Percentiles rank a stretch among this genome's conserved stretches.
Evolutionary conservation across 1,139 yeast species (phyloP).

Genomic region (Magnusiomyces suaveolens): DNA sequence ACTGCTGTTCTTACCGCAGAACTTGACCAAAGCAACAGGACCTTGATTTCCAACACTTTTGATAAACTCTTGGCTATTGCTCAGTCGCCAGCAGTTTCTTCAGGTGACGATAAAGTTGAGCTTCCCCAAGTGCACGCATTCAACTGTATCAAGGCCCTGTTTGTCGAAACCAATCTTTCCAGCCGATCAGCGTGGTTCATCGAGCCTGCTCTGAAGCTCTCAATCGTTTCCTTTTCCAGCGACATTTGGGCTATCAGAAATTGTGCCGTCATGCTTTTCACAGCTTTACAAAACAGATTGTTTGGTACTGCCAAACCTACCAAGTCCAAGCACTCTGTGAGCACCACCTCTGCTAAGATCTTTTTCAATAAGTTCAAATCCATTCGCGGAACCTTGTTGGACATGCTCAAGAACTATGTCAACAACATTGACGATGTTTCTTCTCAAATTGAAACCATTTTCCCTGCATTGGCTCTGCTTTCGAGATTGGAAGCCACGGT

Average conservation of each 20-base stretch:
- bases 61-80: slow-evolving; percentile 46
- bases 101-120: slow-evolving; percentile 48
- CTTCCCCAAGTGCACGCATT: slow-evolving; percentile 90
- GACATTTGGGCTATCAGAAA: slow-evolving; percentile 78
- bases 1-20: slow-evolving; percentile 58
- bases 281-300: slow-evolving; percentile 66
- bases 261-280: slow-evolving; percentile 87
- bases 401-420: slow-evolving; percentile 38
- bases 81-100: slow-evolving; percentile 36
- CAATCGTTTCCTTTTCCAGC: slow-evolving; percentile 55
- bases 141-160: slow-evolving; percentile 68
- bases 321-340: slow-evolving; percentile 25
- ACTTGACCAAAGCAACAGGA: slow-evolving; percentile 26
- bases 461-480: slow-evolving; percentile 65
- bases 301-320: slow-evolving; percentile 52
- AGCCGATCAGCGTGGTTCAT: slow-evolving; percentile 44
- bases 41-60: slow-evolving; percentile 43
- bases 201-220: slow-evolving; percentile 48
- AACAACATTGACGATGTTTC: slow-evolving; percentile 19
- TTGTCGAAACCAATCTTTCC: slow-evolving; percentile 59
- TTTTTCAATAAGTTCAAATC: slow-evolving; percentile 59
- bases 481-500: slow-evolving; percentile 56
- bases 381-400: slow-evolving; percentile 41
- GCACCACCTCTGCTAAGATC: slow-evolving; percentile 47
- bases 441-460: slow-evolving; percentile 45